Conservation (phyloP, 225 moss, liverwort and hornwort genomes). For the Straminergon stramineum region DNA sequence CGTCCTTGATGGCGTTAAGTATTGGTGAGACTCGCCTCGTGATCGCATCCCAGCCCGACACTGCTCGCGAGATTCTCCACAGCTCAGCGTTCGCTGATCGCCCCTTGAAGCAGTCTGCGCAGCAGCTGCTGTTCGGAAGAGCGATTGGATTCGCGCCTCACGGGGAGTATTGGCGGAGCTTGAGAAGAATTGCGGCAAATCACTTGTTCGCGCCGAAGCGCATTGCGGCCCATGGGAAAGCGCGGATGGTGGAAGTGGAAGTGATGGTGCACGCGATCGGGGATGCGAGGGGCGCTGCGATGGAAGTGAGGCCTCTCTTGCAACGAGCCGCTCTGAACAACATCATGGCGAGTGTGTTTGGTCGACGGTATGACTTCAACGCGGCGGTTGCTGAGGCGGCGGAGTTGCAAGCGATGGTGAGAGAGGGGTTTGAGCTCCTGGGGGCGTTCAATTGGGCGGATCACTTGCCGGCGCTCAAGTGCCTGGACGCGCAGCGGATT, state of each 20-base stretch:
- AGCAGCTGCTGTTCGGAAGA: conserved; percentile 53
- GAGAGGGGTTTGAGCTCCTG: conserved; percentile 69
- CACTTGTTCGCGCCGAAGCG: conserved; percentile 55
- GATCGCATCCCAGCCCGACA: conserved; percentile 36
- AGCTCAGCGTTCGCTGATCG: conserved; percentile 66
- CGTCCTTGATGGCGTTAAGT: conserved; percentile 55
- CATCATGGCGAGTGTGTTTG: conserved; percentile 67
- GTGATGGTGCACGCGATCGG: conserved; percentile 16
- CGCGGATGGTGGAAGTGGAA: conserved; percentile 16
- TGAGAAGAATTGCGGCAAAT: conserved; percentile 71
- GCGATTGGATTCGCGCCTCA: conserved; percentile 77
- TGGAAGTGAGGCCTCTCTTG: conserved; percentile 27
- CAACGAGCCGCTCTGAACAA: conserved; percentile 70
- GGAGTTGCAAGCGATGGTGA: conserved; percentile 45
- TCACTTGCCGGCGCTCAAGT: conserved; percentile 66
- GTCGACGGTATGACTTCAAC: conserved; percentile 39
- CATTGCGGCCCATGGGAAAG: conserved; percentile 32
- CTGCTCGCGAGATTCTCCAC: conserved; percentile 61
- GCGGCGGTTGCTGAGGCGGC: background rate
- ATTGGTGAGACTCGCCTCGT: conserved; percentile 61
- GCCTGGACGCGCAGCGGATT: conserved; percentile 44
- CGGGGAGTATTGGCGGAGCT: conserved; percentile 69
- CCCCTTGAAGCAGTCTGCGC: conserved; percentile 66
- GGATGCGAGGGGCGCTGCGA: background rate
- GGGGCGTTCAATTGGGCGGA: conserved; percentile 93